Evolutionary conservation across 2,329 filamentous ascomycete genomes (phyloP).

Genomic region (Clonostachys rosea): DNA sequence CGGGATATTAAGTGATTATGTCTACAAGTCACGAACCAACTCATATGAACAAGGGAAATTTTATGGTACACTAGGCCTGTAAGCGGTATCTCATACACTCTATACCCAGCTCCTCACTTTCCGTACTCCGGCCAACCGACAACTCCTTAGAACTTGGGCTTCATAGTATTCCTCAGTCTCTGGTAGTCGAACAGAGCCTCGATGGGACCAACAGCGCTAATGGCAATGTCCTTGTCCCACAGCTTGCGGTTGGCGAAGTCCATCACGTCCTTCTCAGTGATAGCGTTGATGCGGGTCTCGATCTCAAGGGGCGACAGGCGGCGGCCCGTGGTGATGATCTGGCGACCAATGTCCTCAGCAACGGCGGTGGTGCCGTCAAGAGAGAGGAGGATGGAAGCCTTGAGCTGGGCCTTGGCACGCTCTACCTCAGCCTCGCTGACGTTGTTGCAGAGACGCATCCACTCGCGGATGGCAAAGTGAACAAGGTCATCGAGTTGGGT

Average conservation of each 20-base stretch:
- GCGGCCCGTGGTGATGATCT: constrained; percentile 95
- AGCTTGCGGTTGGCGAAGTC: constrained; percentile 90
- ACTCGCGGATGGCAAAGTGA: constrained; percentile 97
- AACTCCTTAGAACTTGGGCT: constrained; percentile 60
- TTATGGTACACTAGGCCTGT: constrained; percentile 51
- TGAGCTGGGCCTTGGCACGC: constrained; percentile 98
- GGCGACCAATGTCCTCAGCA: constrained; percentile 96
- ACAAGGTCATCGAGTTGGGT: constrained; percentile 89
- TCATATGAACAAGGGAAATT: constrained; percentile 31
- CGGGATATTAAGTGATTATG: no score
- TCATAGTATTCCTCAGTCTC: constrained; percentile 79
- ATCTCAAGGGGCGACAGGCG: constrained; percentile 90
- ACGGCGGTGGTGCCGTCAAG: constrained; percentile 97
- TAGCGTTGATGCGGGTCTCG: constrained; percentile 81
- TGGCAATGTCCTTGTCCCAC: constrained; percentile 95
- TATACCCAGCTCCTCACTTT: constrained; percentile 39
- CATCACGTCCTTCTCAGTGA: constrained; percentile 97
- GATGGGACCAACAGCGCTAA: constrained; percentile 89
- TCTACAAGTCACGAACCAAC: no score
- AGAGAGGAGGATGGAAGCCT: constrained; percentile 94
- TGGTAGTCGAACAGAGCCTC: constrained; percentile 82
- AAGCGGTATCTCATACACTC: constrained; percentile 52
- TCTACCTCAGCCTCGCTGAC: constrained; percentile 90
- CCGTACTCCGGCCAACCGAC: constrained; percentile 16
- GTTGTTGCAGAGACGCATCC: constrained; percentile 88